Base-by-base conservation (phyloP, 139 green algal genomes). In the Mesotaenium endlicherianum region DNA sequence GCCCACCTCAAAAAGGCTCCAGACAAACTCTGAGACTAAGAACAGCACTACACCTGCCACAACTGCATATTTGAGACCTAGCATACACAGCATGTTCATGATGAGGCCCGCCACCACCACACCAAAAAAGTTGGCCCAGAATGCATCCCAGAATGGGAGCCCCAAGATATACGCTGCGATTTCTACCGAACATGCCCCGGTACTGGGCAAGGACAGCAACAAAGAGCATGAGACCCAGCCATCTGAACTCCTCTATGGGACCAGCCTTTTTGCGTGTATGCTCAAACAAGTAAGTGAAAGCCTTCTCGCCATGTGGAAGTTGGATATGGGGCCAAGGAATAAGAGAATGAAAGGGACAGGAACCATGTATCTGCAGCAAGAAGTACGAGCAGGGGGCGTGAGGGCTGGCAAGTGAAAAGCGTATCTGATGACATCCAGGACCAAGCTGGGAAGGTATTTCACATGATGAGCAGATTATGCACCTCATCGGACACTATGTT, bases 211-310 rank as follows among this genome's bases (percentile, higher is more conserved):
- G 83, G 38, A 88, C 77, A 26, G 83, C 83, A 2, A 88, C 83
- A 43, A 88, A 88, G 30, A 88, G 75, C 79, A 86, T 86, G 34
- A 88, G 76, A 36, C 77, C 82, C 0, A 88, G 82, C 76, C 70
- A 84, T 38, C 58, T 45, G 55, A 85, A 87, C 50, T 88, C 82
- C 11, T 36, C 55, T 67, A 88, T 88, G 36, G 53, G 53, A 16
- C 31, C 75, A 0, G 82, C 82, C 57, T 88, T 88, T 11, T 69
- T 41, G 0, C 82, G 42, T 16, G 82, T 86, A n/a, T 47, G 39
- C 2, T 87, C 76, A 1, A 88, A 71, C 20, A 88, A 6, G 34
- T 36, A 86, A 6, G 81, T 30, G 8, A 88, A 50, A 6, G 84
- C 14, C 26, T 14, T 11, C n/a, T 50, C 31, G 6, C 26, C 14